A percentile compares a stretch with the other conserved stretches of the same genome.
Conservation (phyloP, 331 rosid species). For the Erythrophleum ivorense region DNA sequence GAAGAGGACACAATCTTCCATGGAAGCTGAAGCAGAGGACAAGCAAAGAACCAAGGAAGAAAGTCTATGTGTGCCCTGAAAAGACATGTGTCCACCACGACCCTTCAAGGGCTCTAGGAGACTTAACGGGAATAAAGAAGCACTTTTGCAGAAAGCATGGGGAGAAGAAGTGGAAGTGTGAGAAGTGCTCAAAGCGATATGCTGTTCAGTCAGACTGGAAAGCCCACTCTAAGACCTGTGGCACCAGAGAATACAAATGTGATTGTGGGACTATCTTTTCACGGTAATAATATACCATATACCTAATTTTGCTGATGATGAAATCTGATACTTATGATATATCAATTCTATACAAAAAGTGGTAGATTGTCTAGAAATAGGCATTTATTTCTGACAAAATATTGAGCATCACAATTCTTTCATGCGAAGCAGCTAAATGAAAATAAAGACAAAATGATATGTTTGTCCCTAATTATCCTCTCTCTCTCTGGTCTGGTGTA, state of each 20-base stretch:
- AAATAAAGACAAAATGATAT: constrained; percentile 29
- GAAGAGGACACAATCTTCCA: constrained; percentile 91
- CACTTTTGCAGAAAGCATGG: constrained; percentile 92
- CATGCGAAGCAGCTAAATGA: constrained; percentile 27
- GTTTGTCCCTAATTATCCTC: constrained; percentile 25
- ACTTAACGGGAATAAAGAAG: constrained; percentile 87
- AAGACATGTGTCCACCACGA: constrained; percentile 81
- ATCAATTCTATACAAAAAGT: constrained; percentile 39
- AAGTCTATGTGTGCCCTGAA: constrained; percentile 93
- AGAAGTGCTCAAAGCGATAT: constrained; percentile 79
- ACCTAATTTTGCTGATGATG: background rate
- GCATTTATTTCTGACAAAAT: constrained; percentile 24
- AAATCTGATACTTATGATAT: constrained; percentile 8
- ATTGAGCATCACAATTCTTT: constrained; percentile 39
- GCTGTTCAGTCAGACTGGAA: constrained; percentile 96
- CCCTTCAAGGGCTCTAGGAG: constrained; percentile 88
- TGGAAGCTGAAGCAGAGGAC: constrained; percentile 94
- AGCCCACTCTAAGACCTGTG: constrained; percentile 92
- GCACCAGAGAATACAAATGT: constrained; percentile 92
- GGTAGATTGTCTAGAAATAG: constrained; percentile 34
- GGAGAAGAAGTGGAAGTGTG: constrained; percentile 95
- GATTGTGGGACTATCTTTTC: constrained; percentile 93
- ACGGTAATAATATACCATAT: constrained; percentile 53
- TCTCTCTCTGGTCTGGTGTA: background rate
- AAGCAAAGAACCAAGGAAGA: constrained; percentile 70